Base-by-base conservation (phyloP, 2,329 filamentous ascomycete species). In the Arthrobotrys conoides region DNA sequence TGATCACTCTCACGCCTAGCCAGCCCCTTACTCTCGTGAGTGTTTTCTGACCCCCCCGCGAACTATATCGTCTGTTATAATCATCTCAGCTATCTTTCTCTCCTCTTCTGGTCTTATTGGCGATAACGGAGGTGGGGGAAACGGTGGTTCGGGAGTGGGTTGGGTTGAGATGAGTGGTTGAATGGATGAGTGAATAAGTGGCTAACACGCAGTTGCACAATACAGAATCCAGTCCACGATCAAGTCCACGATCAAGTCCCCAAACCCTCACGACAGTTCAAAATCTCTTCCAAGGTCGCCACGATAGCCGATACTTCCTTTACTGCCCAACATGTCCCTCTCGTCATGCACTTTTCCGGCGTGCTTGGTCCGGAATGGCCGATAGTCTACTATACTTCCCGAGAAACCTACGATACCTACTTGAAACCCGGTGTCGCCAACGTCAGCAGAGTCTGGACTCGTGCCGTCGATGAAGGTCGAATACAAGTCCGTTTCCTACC, bases 341-440 rank as follows among this genome's bases (percentile, higher is more conserved):
- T 85, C n/a, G 83, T 86, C 46, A 80, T 86, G 14, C 84, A 86
- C 70, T 86, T 85, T 78, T 80, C 83, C 46, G 82, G 81, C 49
- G 83, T 85, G 10, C 84, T 87, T 3, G 86, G 86, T 0, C 85
- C 86, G 9, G 79, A 80, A 9, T 87, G 86, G 86, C 85, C 85
- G 3, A 84, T 87, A 46, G 82, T 87, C 22, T 84, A 87, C 49
- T 86, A 85, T 79, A 87, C 86, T 0, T 83, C 83, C 0, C 80
- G 83, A n/a, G 81, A 82, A 67, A 82, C 77, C 6, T 82, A 81
- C 67, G 44, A 80, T 1, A 33, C 49, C 38, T 41, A 71, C 57
- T 27, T 63, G 22, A 61, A 80, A 20, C 80, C 80, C 3, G 48
- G 65, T 14, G 84, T 84, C 5, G 84, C 84, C 2, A 83, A 84